These are phyloP conservation scores for Gnomoniopsis sp. DNA, from an alignment of 2,329 filamentous ascomycete species.

Conservation along the genomic window DNA sequence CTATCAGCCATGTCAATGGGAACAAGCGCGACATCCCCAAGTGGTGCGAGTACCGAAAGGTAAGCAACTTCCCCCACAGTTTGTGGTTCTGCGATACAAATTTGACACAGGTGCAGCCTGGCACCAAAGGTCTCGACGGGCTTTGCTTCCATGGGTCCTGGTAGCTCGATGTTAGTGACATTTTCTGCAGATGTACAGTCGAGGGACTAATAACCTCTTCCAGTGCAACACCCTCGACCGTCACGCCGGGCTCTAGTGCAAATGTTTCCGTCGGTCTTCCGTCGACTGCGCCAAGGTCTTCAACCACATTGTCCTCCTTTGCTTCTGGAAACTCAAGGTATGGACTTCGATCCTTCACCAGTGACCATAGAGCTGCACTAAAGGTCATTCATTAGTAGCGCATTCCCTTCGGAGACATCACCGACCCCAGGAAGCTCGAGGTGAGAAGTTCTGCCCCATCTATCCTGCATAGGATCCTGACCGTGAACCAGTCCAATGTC, in stretches of 20 bases:
- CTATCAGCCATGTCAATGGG: background rate
- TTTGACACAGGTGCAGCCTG: slow-evolving; percentile 19
- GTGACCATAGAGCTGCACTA: background rate
- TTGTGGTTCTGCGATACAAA: slow-evolving; percentile 15
- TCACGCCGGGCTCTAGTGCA: background rate
- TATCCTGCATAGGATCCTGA: background rate
- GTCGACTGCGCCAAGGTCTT: background rate
- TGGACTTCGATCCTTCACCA: background rate
- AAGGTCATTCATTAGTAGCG: background rate
- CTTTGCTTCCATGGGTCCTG: background rate
- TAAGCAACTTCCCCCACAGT: slow-evolving; percentile 1
- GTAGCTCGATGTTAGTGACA: slow-evolving; percentile 4
- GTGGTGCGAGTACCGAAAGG: slow-evolving; percentile 2
- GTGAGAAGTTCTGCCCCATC: background rate
- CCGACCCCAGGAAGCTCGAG: background rate
- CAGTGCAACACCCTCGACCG: background rate
- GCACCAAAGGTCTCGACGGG: slow-evolving; percentile 7
- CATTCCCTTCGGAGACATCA: background rate
- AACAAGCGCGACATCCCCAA: background rate
- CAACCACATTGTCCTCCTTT: background rate
- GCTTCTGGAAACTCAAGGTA: slow-evolving; percentile 6
- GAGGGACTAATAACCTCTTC: background rate
- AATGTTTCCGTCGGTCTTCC: background rate
- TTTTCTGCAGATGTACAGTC: background rate
- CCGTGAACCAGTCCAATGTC: background rate